These are phyloP conservation scores for Termitomyces sp. DNA, from an alignment of 1,284 basidiomycete species.

Conservation along the genomic window DNA sequence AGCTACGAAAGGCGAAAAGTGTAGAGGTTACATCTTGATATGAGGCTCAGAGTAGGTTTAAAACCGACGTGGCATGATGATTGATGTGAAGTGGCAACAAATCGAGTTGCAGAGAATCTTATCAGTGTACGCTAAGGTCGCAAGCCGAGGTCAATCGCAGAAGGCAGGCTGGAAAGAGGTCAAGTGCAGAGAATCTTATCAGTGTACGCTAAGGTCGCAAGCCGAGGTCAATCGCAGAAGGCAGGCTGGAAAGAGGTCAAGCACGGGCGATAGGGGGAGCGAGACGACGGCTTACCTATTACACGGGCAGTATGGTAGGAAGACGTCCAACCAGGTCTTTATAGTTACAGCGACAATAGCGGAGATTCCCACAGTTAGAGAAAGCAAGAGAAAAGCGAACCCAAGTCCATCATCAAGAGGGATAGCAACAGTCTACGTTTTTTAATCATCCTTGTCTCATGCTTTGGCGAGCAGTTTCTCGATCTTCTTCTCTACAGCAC, in stretches of 20 bases:
- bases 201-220: background rate
- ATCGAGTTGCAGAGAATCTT: no score
- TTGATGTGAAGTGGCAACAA: background rate
- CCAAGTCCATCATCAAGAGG: background rate
- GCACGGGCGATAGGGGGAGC: background rate
- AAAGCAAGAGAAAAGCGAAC: background rate
- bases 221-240: background rate
- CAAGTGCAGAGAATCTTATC: background rate
- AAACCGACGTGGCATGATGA: background rate
- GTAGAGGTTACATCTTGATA: background rate
- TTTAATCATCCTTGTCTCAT: slow-evolving; percentile 8
- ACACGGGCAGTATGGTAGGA: background rate
- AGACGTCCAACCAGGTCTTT: background rate
- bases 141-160: background rate
- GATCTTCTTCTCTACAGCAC: slow-evolving; percentile 32
- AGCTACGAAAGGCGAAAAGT: background rate
- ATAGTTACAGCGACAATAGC: background rate
- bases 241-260: background rate
- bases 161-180: background rate
- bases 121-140: background rate
- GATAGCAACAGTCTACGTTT: slow-evolving; percentile 1
- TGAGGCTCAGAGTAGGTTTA: background rate
- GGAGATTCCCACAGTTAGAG: background rate
- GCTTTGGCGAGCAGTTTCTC: slow-evolving; percentile 29
- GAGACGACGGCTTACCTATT: background rate